Percentiles rank a stretch among this genome's conserved stretches.
Evolutionary conservation across 2,329 filamentous ascomycete species (phyloP).

Genomic region (Escovopsis sp.): DNA sequence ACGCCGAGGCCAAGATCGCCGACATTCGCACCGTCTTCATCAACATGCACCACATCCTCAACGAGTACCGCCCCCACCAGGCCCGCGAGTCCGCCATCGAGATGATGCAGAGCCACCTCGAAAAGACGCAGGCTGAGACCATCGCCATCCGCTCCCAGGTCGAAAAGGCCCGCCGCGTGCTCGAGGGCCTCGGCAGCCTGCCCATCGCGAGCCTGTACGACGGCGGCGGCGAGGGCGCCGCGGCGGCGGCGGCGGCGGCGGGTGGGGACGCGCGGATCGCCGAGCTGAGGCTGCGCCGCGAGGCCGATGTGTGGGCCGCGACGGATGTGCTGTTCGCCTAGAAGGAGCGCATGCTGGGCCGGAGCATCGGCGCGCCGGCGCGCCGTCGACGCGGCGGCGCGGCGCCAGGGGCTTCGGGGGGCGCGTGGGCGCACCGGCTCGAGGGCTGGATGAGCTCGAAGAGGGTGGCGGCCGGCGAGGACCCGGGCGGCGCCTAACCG

Average conservation of each 20-base stretch:
- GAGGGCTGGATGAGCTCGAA: no score
- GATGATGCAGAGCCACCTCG: constrained; percentile 75
- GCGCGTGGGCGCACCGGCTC: no score
- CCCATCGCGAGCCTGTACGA: constrained; percentile 15
- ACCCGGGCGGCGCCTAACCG: no score
- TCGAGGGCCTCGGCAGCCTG: constrained; percentile 51
- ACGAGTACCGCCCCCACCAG: constrained; percentile 88
- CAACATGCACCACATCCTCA: constrained; percentile 87
- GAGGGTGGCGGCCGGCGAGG: no score
- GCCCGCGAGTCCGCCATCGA: constrained; percentile 75
- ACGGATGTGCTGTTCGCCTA: constrained; percentile 27
- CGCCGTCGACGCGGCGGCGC: no score
- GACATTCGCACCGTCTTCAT: constrained; percentile 72
- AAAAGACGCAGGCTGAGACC: constrained; percentile 59
- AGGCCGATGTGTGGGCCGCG: constrained; percentile 26
- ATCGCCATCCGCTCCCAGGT: constrained; percentile 50
- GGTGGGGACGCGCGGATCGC: constrained; percentile 7
- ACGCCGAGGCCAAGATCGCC: constrained; percentile 56
- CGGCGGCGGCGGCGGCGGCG: constrained; percentile 6
- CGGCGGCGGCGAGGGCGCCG: constrained; percentile 6
- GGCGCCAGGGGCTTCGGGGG: no score
- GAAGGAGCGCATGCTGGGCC: neutral
- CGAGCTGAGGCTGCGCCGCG: constrained; percentile 8
- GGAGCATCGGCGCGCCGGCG: no score
- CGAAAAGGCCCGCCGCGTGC: constrained; percentile 56